phyloP scores from a whole-genome alignment of 371 early-diverging fungal genomes.

The Mortierella sp. region DNA sequence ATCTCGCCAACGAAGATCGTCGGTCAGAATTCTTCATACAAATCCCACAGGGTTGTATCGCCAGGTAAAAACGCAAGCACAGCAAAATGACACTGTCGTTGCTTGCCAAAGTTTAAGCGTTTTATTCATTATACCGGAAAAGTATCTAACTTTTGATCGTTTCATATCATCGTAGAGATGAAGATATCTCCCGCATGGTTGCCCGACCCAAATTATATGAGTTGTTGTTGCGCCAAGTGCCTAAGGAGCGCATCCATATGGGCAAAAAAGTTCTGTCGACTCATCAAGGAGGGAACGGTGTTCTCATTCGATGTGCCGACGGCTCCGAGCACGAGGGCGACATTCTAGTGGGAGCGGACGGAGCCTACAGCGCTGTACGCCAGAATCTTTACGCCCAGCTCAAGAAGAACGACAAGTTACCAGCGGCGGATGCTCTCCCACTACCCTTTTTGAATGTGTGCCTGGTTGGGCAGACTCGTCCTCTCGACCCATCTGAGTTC shows the following conservation, averaged over 20 bases:
- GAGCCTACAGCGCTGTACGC: constrained; percentile 24
- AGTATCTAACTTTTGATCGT: too few relatives aligned
- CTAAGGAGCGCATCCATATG: constrained; percentile 2
- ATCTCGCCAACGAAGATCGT: neutral
- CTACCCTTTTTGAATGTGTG: neutral
- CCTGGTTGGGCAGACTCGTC: constrained; percentile 7
- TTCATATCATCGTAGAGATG: too few relatives aligned
- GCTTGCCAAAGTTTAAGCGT: neutral
- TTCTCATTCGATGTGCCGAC: constrained; percentile 11
- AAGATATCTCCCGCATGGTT: neutral
- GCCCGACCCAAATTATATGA: constrained; percentile 12
- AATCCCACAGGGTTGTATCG: neutral
- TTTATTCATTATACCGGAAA: too few relatives aligned
- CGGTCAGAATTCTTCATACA: neutral
- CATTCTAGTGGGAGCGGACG: constrained; percentile 32
- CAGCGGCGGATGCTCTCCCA: neutral
- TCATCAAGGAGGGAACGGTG: constrained; percentile 7
- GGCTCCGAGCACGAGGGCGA: constrained; percentile 17
- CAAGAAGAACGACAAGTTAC: neutral
- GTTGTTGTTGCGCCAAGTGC: constrained; percentile 8
- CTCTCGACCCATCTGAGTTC: neutral
- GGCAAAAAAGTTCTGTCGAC: constrained; percentile 5
- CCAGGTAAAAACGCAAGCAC: too few relatives aligned
- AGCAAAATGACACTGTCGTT: neutral
- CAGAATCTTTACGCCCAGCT: constrained; percentile 8